Conservation (phyloP, 495 filamentous ascomycete species). For the Astrothelium subdiscretum region DNA sequence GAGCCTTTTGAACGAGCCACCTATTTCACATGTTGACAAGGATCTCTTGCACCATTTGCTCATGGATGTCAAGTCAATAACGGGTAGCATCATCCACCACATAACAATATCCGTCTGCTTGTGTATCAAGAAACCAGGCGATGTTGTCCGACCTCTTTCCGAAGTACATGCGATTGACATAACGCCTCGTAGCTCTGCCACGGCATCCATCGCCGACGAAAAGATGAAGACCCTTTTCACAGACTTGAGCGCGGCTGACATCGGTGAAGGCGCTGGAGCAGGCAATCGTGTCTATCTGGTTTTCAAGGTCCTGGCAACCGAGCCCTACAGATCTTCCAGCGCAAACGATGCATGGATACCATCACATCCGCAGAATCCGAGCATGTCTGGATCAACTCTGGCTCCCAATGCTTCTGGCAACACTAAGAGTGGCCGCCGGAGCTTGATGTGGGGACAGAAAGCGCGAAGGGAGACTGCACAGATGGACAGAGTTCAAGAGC, state of each 20-base stretch:
- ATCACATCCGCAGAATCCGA: neutral
- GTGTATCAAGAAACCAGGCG: constrained; percentile 53
- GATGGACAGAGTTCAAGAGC: constrained; percentile 23
- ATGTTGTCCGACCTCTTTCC: constrained; percentile 40
- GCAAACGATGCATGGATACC: constrained; percentile 23
- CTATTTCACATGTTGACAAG: constrained; percentile 51
- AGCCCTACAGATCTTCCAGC: constrained; percentile 18
- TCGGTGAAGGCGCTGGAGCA: constrained; percentile 59
- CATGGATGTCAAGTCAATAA: constrained; percentile 69
- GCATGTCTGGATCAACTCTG: neutral
- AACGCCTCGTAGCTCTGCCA: constrained; percentile 37
- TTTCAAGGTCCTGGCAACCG: constrained; percentile 64
- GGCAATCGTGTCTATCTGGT: constrained; percentile 67
- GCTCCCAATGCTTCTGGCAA: constrained; percentile 24
- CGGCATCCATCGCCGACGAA: constrained; percentile 32
- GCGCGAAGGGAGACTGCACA: constrained; percentile 10
- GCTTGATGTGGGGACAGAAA: constrained; percentile 66
- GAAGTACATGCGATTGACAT: constrained; percentile 4
- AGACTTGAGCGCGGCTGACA: constrained; percentile 68
- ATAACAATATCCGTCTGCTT: constrained; percentile 73
- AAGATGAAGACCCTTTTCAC: constrained; percentile 79
- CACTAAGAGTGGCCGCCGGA: constrained; percentile 53
- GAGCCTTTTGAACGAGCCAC: constrained; percentile 79
- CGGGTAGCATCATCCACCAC: constrained; percentile 56
- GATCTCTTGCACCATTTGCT: constrained; percentile 73